Evolutionary conservation across 257 asterid species (phyloP).

Genomic region (Avicennia marina): DNA sequence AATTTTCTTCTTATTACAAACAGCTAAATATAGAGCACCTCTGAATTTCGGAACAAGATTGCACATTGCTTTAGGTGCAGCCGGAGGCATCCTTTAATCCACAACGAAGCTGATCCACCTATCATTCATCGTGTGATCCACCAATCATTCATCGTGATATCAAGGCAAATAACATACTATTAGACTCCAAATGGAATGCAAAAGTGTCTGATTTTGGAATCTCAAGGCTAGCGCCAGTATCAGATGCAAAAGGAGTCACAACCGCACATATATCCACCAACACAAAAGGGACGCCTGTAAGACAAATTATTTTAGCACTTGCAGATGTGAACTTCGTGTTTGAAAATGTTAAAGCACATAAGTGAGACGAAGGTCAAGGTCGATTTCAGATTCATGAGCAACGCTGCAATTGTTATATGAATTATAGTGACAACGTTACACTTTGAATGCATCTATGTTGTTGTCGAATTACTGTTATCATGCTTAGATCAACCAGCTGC

Average conservation of each 20-base stretch:
- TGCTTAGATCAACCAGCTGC: too few species aligned
- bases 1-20: neutral
- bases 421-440: too few species aligned
- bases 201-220: conserved; percentile 93
- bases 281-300: conserved; percentile 90
- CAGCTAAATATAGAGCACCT: conserved; percentile 46
- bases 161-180: conserved; percentile 70
- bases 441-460: too few species aligned
- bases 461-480: too few species aligned
- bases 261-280: conserved; percentile 61
- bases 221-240: conserved; percentile 75
- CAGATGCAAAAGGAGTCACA: conserved; percentile 45
- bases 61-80: conserved; percentile 63
- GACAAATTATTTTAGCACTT: conserved; percentile 4
- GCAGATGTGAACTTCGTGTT: too few species aligned
- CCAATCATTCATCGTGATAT: conserved; percentile 89
- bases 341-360: too few species aligned
- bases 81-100: conserved; percentile 81
- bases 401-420: too few species aligned
- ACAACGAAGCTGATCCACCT: conserved; percentile 83
- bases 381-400: too few species aligned
- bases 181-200: conserved; percentile 68
- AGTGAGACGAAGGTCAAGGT: too few species aligned
- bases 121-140: too few species aligned
- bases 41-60: conserved; percentile 60